These are phyloP conservation scores for Mucor mucedo DNA, from an alignment of 371 early-diverging fungal species.

Conservation along the genomic window DNA sequence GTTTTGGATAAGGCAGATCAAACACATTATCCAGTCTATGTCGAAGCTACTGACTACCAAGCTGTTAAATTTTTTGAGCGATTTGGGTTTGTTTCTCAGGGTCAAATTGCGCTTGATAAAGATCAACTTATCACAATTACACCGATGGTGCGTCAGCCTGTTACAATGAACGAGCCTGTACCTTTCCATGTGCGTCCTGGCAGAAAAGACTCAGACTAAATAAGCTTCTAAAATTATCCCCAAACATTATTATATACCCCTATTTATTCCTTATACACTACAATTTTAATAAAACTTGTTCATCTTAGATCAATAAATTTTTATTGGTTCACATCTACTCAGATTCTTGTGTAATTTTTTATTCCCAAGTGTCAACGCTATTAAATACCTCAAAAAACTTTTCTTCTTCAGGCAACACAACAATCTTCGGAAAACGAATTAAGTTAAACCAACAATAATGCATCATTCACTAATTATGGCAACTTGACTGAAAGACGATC, in stretches of 20 bases:
- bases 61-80: constrained; percentile 69
- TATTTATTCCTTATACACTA: too few relatives aligned
- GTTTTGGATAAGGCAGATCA: constrained; percentile 65
- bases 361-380: not conserved
- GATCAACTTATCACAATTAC: constrained; percentile 19
- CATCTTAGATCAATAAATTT: too few relatives aligned
- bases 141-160: constrained; percentile 45
- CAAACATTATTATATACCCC: too few relatives aligned
- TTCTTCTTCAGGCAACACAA: too few relatives aligned
- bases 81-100: constrained; percentile 40
- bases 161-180: constrained; percentile 18
- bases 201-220: constrained; percentile 30
- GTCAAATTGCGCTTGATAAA: constrained; percentile 20
- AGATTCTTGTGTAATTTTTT: too few relatives aligned
- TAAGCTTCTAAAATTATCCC: not conserved
- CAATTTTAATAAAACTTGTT: too few relatives aligned
- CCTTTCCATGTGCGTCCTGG: constrained; percentile 47
- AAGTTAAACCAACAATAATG: too few relatives aligned
- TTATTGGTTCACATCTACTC: too few relatives aligned
- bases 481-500: too few relatives aligned
- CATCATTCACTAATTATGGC: too few relatives aligned
- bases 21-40: constrained; percentile 87
- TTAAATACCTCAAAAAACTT: not conserved
- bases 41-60: constrained; percentile 83
- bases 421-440: too few relatives aligned